These are phyloP conservation scores for Trichoderma sp. DNA, from an alignment of 2,329 filamentous ascomycete species.

Conservation along the genomic window DNA sequence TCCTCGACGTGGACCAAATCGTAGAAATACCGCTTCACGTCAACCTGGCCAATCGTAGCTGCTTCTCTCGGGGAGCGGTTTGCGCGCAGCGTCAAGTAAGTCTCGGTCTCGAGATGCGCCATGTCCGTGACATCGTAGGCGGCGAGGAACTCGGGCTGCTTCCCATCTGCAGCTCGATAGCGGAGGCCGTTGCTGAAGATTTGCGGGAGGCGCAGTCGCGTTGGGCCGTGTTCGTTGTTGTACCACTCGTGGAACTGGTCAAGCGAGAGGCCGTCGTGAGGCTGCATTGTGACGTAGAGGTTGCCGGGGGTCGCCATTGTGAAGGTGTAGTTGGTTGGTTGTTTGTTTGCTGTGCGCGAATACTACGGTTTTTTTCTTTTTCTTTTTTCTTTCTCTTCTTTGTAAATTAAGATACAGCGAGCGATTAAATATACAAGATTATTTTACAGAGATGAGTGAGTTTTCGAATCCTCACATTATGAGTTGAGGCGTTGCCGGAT, in stretches of 20 bases:
- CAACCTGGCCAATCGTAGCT: slow-evolving; percentile 53
- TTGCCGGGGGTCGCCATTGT: slow-evolving; percentile 57
- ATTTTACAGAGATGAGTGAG: not conserved
- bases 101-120: slow-evolving; percentile 63
- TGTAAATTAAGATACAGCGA: not conserved
- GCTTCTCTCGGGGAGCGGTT: slow-evolving; percentile 54
- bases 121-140: slow-evolving; percentile 79
- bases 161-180: slow-evolving; percentile 65
- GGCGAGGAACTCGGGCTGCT: slow-evolving; percentile 69
- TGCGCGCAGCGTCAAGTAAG: slow-evolving; percentile 65
- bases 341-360: not conserved
- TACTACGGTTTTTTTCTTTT: not conserved
- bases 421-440: not conserved
- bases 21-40: slow-evolving; percentile 68
- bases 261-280: slow-evolving; percentile 60
- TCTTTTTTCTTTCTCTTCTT: not conserved
- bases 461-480: not conserved
- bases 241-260: slow-evolving; percentile 88
- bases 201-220: slow-evolving; percentile 71
- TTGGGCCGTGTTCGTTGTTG: slow-evolving; percentile 87
- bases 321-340: not conserved
- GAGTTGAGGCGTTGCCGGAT: not conserved
- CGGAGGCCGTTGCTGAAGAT: slow-evolving; percentile 75
- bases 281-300: slow-evolving; percentile 85
- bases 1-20: slow-evolving; percentile 60